Base-by-base conservation (phyloP, 2,329 filamentous ascomycete genomes). In the Apiospora hydei region DNA sequence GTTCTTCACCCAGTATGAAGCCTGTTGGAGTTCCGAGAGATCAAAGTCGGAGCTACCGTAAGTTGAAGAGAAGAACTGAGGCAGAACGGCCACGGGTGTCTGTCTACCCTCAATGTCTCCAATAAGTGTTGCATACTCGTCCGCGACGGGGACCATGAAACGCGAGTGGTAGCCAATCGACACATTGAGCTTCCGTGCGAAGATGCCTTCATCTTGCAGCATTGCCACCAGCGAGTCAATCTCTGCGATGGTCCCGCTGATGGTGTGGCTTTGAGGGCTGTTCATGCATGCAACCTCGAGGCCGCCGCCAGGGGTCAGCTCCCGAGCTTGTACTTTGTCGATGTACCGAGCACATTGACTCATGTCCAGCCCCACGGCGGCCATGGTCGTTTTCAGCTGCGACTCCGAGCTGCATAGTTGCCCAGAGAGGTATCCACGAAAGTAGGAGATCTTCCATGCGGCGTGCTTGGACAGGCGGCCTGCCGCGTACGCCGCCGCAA, bases 111-210 rank as follows among this genome's bases (percentile, higher is more conserved):
- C 38, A 7, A 41, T 7, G 7, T 41, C 7, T 7, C 43, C 11
- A 4, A 46, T 46, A 4, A 14, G 4, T 70, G 76, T 75, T 34
- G 76, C 73, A 71, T 84, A 83, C 14, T 78, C 77, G 47, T 80
- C 78, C 0, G 78, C 80, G 18, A 81, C 74, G 30, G 78, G 76
- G 43, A 78, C 75, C 82, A 84, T 84, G 72, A 82, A 82, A 43
- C 80, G 80, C 0, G 83, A 84, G 75, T 86, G 84, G 73, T 85
- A 86, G 1, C 84, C 84, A 1, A 78, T 81, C 66, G 83, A 81
- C n/a, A 84, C 83, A 4, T 79, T 79, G 10, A 84, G 78, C 21
- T 79, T 78, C 5, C 84, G 76, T 3, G 3, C 78, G 83, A 74
- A 80, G 77, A 46, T 77, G 77, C 16, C 80, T 72, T 41, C 72